Evolutionary conservation across 2,329 filamentous ascomycete species (phyloP).

Genomic region (Xylariaceae sp.): DNA sequence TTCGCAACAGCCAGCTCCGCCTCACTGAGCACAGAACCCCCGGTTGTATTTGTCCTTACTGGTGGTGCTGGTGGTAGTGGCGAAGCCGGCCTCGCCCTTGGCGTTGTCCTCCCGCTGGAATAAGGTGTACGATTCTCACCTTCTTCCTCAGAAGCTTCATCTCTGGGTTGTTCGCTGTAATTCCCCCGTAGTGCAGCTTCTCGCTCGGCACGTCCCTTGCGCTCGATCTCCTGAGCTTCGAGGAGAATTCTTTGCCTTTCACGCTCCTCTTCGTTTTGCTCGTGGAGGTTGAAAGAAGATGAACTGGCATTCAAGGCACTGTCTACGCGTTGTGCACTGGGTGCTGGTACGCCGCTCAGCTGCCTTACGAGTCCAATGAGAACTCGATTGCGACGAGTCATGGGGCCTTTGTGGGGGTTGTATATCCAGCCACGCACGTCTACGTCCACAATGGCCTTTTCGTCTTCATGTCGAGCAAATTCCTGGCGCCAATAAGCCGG

Average conservation of each 20-base stretch:
- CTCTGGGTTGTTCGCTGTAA: constrained; percentile 62
- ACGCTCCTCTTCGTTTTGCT: constrained; percentile 44
- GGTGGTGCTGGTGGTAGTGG: constrained; percentile 42
- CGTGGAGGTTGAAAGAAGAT: constrained; percentile 32
- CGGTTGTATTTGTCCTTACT: constrained; percentile 32
- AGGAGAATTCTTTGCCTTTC: constrained; percentile 63
- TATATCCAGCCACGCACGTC: constrained; percentile 97
- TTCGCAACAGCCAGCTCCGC: constrained; percentile 77
- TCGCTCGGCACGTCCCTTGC: constrained; percentile 64
- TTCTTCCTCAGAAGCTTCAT: constrained; percentile 40
- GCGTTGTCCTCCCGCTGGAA: constrained; percentile 17
- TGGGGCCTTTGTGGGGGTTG: constrained; percentile 73
- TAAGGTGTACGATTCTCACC: constrained; percentile 29
- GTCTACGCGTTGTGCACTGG: constrained; percentile 41
- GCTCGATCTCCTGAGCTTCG: constrained; percentile 73
- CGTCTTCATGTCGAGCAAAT: constrained; percentile 75
- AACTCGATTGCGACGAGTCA: constrained; percentile 81
- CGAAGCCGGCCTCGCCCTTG: constrained; percentile 38
- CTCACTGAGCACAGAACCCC: constrained; percentile 57
- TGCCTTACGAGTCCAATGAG: constrained; percentile 81
- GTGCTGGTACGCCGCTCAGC: constrained; percentile 77
- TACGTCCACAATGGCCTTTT: constrained; percentile 83
- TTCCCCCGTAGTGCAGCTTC: constrained; percentile 63
- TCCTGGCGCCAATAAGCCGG: constrained; percentile 71
- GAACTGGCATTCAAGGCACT: constrained; percentile 14